These are phyloP conservation scores for Globisporangium yorkense DNA, from an alignment of 352 stramenopile genomes.

Conservation along the genomic window DNA sequence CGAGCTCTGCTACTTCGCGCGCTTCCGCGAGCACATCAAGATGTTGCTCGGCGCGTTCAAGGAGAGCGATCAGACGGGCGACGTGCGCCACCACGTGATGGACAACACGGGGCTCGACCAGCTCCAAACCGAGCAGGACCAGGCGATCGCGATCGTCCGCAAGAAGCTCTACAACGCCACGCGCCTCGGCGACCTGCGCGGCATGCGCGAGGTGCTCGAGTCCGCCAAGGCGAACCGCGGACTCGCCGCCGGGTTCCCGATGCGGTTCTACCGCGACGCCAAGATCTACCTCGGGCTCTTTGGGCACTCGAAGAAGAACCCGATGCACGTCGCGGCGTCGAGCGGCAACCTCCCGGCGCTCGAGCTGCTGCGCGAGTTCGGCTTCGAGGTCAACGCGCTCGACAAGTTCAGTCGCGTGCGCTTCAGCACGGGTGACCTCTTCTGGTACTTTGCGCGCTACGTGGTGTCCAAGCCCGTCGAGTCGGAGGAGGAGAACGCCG, in stretches of 20 bases:
- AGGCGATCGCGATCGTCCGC: constrained; percentile 44
- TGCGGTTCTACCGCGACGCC: constrained; percentile 38
- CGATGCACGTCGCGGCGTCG: constrained; percentile 69
- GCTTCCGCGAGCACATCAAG: constrained; percentile 79
- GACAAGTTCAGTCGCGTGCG: constrained; percentile 80
- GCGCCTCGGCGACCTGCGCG: constrained; percentile 51
- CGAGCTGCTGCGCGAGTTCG: constrained; percentile 41
- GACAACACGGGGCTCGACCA: constrained; percentile 42
- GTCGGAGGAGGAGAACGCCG: constrained; percentile 54
- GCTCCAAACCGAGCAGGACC: constrained; percentile 48
- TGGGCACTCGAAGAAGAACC: constrained; percentile 68
- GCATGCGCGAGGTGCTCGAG: constrained; percentile 56
- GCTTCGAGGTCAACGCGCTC: constrained; percentile 56
- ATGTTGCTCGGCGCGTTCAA: constrained; percentile 80
- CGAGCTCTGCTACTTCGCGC: constrained; percentile 63
- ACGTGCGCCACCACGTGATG: constrained; percentile 64
- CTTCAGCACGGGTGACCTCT: constrained; percentile 76
- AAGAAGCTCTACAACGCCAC: constrained; percentile 74
- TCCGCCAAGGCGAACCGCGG: constrained; percentile 29
- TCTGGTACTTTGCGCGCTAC: constrained; percentile 73
- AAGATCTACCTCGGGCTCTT: constrained; percentile 55
- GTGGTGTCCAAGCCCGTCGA: constrained; percentile 50
- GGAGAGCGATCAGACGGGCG: constrained; percentile 69
- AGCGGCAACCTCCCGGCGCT: constrained; percentile 68
- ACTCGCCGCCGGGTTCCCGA: constrained; percentile 37